Evolutionary conservation across 129 eudicot genomes (phyloP), one percentile per base, ranked within the genome.

Genomic region (Helianthus tuberosus): DNA sequence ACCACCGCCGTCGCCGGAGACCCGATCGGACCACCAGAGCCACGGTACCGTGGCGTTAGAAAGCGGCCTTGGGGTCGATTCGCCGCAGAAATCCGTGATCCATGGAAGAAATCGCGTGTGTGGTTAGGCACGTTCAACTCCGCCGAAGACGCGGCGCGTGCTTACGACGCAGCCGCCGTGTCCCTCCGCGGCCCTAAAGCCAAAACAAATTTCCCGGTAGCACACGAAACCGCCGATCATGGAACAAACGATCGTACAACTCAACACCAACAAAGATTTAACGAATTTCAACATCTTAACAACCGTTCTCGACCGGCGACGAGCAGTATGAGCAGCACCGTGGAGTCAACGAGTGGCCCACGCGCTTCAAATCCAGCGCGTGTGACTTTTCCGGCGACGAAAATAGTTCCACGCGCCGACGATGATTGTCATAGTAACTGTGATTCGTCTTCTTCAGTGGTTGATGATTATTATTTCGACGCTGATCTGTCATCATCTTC

Each of bases 51-150:
- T 1, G 89, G 89, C 15, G 89, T 85, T 51, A 67, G 89, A 6
- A 79, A 76, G 72, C 50, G 89, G 29, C 89, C 89, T 16, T 85
- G 89, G 89, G 89, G 89, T 39, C 74, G 86, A 10, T 85, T 78
- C 77, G 89, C 89, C 20, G 89, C 89, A 25, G 89, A 85, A 81
- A 85, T 85, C 78, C 86, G 89, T 8, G 89, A 82, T 78, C 89
- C 89, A 14, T 82, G 84, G 84, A 85, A 85, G 74, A 85, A 85
- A 71, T 66, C 82, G 4, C 89, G 89, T 5, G 89, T 85, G 15
- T 85, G 89, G 89, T 48, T 85, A 15, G 89, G 89, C n/a, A 85
- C 89, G 0, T 85, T 85, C 38, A 79, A 85, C 53, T 74, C 89
- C 11, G 86, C 89, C 1, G 82, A 51, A n/a, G 85, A 76, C 66